Evolutionary conservation across 805 yeast species (phyloP).

Genomic region (Spencermartinsiella europaea): DNA sequence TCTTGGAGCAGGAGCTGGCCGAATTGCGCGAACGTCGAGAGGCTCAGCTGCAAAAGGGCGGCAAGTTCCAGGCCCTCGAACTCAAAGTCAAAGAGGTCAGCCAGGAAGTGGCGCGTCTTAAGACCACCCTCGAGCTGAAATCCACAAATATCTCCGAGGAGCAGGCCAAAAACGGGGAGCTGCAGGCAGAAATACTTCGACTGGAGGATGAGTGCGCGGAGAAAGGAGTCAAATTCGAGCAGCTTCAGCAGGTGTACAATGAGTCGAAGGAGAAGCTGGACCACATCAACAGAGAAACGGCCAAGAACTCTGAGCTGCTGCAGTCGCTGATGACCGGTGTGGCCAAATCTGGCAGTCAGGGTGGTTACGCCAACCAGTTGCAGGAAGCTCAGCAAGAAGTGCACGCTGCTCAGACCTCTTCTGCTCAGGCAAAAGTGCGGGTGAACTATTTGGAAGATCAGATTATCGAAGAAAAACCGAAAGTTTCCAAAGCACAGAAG

Average conservation of each 20-base stretch:
- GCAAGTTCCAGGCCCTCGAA: slow-evolving; percentile 56
- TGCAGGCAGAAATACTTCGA: slow-evolving; percentile 32
- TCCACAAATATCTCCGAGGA: slow-evolving; percentile 56
- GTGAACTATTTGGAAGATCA: slow-evolving; percentile 54
- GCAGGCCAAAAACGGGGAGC: slow-evolving; percentile 31
- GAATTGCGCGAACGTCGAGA: slow-evolving; percentile 49
- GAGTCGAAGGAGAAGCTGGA: slow-evolving; percentile 41
- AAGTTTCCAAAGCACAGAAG: slow-evolving; percentile 44
- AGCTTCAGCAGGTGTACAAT: slow-evolving; percentile 43
- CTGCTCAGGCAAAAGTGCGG: slow-evolving; percentile 57
- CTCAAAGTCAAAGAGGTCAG: slow-evolving; percentile 48
- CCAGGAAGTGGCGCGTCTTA: slow-evolving; percentile 61
- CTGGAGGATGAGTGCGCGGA: slow-evolving; percentile 22
- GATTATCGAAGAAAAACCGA: slow-evolving; percentile 35
- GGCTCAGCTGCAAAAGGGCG: slow-evolving; percentile 55
- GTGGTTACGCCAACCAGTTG: slow-evolving; percentile 73
- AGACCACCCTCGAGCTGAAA: slow-evolving; percentile 57
- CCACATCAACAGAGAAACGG: slow-evolving; percentile 42
- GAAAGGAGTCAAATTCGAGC: slow-evolving; percentile 29
- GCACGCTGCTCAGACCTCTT: slow-evolving; percentile 47
- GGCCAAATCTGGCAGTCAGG: slow-evolving; percentile 70
- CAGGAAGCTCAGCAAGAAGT: slow-evolving; percentile 54
- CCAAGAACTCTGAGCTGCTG: slow-evolving; percentile 68
- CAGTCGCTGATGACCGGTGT: slow-evolving; percentile 84
- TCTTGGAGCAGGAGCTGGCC: slow-evolving; percentile 56